Conservation (phyloP, 495 filamentous ascomycete genomes). For the Diplogelasinospora grovesii region DNA sequence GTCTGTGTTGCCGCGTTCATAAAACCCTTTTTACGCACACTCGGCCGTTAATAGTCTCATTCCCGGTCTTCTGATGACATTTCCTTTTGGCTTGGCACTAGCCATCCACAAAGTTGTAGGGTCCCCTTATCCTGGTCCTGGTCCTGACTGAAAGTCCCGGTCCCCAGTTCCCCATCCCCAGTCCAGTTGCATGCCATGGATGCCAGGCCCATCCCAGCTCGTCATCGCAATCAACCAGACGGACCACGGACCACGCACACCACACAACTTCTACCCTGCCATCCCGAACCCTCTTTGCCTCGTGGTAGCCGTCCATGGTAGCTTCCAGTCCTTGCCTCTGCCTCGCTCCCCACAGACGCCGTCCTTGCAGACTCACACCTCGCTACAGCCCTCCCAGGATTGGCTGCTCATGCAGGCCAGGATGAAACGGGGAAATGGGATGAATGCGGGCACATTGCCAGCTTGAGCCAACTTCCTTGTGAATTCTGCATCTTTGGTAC, state of each 20-base stretch:
- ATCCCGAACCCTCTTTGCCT: constrained; percentile 35
- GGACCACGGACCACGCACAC: constrained; percentile 10
- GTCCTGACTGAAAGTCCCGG: constrained; percentile 25
- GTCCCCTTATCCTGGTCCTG: constrained; percentile 22
- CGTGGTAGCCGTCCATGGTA: constrained; percentile 27
- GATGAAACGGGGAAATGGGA: constrained; percentile 18
- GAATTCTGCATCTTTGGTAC: no score
- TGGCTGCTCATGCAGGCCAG: constrained; percentile 15
- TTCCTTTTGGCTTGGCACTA: constrained; percentile 19
- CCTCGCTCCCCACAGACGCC: constrained; percentile 2
- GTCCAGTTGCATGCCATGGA: no score
- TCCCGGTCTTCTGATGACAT: constrained; percentile 19
- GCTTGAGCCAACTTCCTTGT: no score
- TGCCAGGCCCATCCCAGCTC: neutral
- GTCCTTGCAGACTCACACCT: neutral
- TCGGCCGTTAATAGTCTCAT: constrained; percentile 9
- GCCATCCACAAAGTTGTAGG: constrained; percentile 6
- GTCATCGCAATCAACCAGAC: no score
- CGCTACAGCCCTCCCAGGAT: constrained; percentile 10
- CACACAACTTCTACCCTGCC: constrained; percentile 26
- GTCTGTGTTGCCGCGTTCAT: constrained; percentile 1
- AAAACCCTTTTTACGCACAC: neutral
- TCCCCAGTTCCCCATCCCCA: constrained; percentile 19
- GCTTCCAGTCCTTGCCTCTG: constrained; percentile 8
- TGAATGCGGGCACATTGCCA: constrained; percentile 7